Percentiles rank a stretch among this genome's conserved stretches.
Evolutionary conservation across 2,329 filamentous ascomycete genomes (phyloP).

Genomic region (Nothophoma quercina): DNA sequence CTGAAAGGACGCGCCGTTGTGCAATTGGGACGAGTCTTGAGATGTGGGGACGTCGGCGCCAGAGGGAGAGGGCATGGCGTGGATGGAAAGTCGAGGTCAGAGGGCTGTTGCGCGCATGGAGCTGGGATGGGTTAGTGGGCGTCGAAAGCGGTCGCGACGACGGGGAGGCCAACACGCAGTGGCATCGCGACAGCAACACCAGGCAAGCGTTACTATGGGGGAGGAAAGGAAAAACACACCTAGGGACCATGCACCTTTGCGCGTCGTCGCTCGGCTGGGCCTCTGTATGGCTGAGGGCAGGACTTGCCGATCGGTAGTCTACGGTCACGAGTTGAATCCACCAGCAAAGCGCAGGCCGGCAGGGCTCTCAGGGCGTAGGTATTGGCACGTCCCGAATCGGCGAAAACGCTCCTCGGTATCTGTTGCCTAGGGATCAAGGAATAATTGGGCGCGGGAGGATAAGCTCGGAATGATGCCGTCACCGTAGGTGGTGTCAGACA

Average conservation of each 20-base stretch:
- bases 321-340: conserved; percentile 16
- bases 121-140: conserved; percentile 28
- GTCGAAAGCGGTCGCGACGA: conserved; percentile 38
- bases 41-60: conserved; percentile 31
- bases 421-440: conserved; percentile 30
- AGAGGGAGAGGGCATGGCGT: conserved; percentile 48
- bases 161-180: conserved; percentile 24
- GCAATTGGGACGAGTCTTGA: conserved; percentile 34
- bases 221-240: conserved; percentile 42
- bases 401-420: conserved; percentile 23
- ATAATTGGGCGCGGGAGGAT: conserved; percentile 43
- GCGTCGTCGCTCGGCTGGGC: conserved; percentile 50
- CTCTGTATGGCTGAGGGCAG: conserved; percentile 42
- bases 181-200: conserved; percentile 25
- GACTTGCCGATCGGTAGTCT: conserved; percentile 47
- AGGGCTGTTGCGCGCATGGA: conserved; percentile 33
- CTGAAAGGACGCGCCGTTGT: conserved; percentile 38
- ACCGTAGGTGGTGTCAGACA: conserved; percentile 36
- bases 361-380: conserved; percentile 40
- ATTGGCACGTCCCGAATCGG: conserved; percentile 45
- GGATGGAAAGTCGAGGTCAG: conserved; percentile 22
- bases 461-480: conserved; percentile 50
- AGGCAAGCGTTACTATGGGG: conserved; percentile 9
- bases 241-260: conserved; percentile 48
- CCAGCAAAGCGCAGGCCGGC: conserved; percentile 33